A percentile compares a stretch with the other conserved stretches of the same genome.
Conservation (phyloP, 306 rosid genomes). For the Alnus glutinosa region DNA sequence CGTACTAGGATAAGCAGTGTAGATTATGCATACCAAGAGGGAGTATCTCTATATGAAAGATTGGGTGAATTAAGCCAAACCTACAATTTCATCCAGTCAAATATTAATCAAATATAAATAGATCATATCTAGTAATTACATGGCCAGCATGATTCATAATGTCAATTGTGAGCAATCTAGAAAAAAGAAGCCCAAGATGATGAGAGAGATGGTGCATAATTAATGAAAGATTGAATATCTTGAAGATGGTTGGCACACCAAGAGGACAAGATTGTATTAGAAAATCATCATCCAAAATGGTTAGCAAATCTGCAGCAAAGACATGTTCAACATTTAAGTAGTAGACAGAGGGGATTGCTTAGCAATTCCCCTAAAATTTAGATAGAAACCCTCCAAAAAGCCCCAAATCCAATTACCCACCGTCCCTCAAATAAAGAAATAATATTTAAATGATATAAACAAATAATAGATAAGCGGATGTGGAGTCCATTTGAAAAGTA, state of each 20-base stretch:
- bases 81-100: neutral
- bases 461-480: too few relatives aligned
- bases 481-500: too few relatives aligned
- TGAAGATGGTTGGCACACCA: neutral
- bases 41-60: neutral
- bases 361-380: neutral
- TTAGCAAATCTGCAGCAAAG: neutral
- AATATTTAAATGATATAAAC: too few relatives aligned
- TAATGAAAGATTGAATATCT: neutral
- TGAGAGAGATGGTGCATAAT: neutral
- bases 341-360: neutral
- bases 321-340: neutral
- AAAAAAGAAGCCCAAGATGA: neutral
- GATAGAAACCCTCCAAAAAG: too few relatives aligned
- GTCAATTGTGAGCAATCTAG: neutral
- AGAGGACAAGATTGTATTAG: neutral
- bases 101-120: neutral
- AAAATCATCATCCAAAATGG: neutral
- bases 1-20: neutral
- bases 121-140: neutral
- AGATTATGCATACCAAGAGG: neutral
- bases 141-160: neutral
- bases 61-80: neutral
- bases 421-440: too few relatives aligned
- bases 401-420: too few relatives aligned